A percentile compares a stretch with the other conserved stretches of the same genome.
These are phyloP conservation scores for Colletotrichum siamense DNA, from an alignment of 2,329 filamentous ascomycete genomes.

Conservation along the genomic window DNA sequence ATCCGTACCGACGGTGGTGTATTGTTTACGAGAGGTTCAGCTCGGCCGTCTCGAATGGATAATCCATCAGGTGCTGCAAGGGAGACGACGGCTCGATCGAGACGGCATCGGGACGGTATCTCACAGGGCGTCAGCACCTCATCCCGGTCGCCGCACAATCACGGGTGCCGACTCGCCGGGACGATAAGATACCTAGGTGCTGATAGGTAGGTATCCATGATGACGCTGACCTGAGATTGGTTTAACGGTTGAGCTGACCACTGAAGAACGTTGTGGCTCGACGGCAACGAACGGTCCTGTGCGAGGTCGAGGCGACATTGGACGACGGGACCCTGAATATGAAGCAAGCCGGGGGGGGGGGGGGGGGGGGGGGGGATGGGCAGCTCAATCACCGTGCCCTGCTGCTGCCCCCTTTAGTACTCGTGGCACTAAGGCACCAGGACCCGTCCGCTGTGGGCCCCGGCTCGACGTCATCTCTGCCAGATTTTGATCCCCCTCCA, in stretches of 20 bases:
- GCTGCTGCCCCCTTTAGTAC: background rate
- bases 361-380: background rate
- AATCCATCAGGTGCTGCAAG: background rate
- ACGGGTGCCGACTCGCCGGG: background rate
- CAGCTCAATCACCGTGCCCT: background rate
- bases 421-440: background rate
- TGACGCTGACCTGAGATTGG: background rate
- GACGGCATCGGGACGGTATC: background rate
- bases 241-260: background rate
- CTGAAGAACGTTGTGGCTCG: background rate
- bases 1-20: background rate
- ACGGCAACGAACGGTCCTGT: background rate
- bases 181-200: no score
- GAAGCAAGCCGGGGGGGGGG: background rate
- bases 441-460: background rate
- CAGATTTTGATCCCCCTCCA: background rate
- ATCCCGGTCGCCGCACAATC: background rate
- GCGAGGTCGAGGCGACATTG: background rate
- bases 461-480: conserved; percentile 13
- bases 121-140: background rate
- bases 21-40: background rate
- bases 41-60: background rate
- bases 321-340: background rate
- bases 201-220: background rate
- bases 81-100: background rate